Base-by-base conservation (phyloP, 164 flowering plant species). In the Piper betle region DNA sequence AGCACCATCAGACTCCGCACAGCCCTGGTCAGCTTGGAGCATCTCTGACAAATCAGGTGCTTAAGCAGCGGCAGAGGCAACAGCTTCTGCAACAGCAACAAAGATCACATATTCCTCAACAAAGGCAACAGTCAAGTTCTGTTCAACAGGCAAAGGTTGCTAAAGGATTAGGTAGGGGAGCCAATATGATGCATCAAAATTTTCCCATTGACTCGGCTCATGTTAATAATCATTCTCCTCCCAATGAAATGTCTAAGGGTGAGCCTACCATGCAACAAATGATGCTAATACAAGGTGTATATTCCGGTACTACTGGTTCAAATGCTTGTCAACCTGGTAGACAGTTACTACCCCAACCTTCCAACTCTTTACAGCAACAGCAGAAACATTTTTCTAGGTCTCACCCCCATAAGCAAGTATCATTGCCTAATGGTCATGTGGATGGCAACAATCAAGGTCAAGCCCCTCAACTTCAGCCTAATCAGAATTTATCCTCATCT, bases 141-240 rank as follows among this genome's bases (percentile, higher is more conserved):
- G 93, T 80, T 53, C 87, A 83, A 71, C 92, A 78, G 66, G 77
- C 83, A 71, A 90, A 90, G 69, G 62, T 76, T 55, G 33, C 75
- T 60, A 87, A 90, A 68, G 95, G 92, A 66, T 70, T 73, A 59
- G 89, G 87, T 37, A 82, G 90, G 70, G 90, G 83, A 46, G 80
- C 68, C 69, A 67, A 48, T 37, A 33, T 75, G 72, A 70, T 75
- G 70, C 88, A 80, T 70, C 92, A 78, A 65, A 86, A 74, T 55
- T 67, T 61, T 37, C 72, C 84, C 12, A 55, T 68, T 60, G 98
- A 87, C 59, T 70, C 81, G 43, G 71, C 85, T 50, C 76, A 76
- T 64, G 62, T 75, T 41, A 84, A 83, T 77, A 88, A 93, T 55
- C 72, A 79, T 68, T 59, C 83, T 63, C 67, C 79, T 25, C 85